Percentiles rank a stretch among this genome's conserved stretches.
Evolutionary conservation across 1,284 basidiomycete genomes (phyloP).

Genomic region (Cutaneotrichosporon sp.): DNA sequence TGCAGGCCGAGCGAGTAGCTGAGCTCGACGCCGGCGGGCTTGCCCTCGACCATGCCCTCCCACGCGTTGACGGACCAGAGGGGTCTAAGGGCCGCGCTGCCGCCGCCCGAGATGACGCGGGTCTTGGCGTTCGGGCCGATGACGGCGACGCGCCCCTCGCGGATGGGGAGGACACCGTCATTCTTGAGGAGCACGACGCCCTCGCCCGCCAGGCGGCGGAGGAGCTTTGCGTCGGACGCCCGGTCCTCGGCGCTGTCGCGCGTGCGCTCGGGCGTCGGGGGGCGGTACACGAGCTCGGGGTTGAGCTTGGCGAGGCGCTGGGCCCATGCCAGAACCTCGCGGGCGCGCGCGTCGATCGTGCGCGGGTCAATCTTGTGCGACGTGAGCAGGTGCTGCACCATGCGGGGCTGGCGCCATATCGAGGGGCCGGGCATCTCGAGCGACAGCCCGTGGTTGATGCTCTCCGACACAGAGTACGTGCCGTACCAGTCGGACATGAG

Average conservation of each 20-base stretch:
- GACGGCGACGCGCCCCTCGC: conserved; percentile 56
- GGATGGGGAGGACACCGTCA: conserved; percentile 34
- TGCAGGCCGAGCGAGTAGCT: conserved; percentile 55
- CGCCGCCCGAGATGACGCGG: conserved; percentile 60
- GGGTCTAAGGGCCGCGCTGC: conserved; percentile 58
- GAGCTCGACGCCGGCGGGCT: conserved; percentile 46
- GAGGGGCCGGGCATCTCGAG: conserved; percentile 42
- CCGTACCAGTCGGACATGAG: conserved; percentile 64
- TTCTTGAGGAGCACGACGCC: conserved; percentile 63
- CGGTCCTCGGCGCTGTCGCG: conserved; percentile 23
- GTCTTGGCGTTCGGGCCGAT: conserved; percentile 64
- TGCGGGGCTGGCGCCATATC: conserved; percentile 28
- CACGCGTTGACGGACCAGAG: conserved; percentile 59
- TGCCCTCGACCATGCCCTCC: conserved; percentile 58
- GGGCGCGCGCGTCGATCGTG: conserved; percentile 28
- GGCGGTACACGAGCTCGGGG: conserved; percentile 34
- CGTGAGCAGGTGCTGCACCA: conserved; percentile 62
- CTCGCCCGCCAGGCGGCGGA: conserved; percentile 49
- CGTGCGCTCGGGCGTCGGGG: conserved; percentile 27
- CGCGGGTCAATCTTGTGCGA: conserved; percentile 59
- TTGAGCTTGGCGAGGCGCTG: conserved; percentile 32
- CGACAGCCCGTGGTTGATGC: conserved; percentile 71
- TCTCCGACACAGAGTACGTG: conserved; percentile 64
- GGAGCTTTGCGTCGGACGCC: conserved; percentile 28
- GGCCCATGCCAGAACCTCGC: conserved; percentile 49